Evolutionary conservation across 2,329 filamentous ascomycete genomes (phyloP).

Genomic region (Aspergillus calidoustus): DNA sequence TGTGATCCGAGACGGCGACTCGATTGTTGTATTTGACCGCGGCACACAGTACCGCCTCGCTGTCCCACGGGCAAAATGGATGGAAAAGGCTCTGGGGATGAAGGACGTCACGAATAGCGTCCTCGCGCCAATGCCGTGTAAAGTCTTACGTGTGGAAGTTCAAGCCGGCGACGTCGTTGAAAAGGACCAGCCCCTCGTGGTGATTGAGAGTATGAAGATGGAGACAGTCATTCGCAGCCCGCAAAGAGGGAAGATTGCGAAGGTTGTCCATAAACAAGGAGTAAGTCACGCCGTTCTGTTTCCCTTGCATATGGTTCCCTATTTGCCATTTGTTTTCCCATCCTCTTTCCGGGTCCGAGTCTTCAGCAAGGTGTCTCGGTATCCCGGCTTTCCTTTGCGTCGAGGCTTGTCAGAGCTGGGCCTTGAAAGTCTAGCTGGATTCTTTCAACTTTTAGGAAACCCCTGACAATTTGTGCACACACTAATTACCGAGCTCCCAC

Average conservation of each 20-base stretch:
- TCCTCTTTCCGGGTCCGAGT: background rate
- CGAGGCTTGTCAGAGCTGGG: background rate
- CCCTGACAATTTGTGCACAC: slow-evolving; percentile 12
- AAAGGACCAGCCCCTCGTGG: slow-evolving; percentile 85
- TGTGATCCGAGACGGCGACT: slow-evolving; percentile 60
- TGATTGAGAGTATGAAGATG: slow-evolving; percentile 93
- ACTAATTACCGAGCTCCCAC: slow-evolving; percentile 19
- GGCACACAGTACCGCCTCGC: slow-evolving; percentile 62
- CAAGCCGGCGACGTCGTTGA: slow-evolving; percentile 78
- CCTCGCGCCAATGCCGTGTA: slow-evolving; percentile 94
- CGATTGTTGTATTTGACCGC: slow-evolving; percentile 76
- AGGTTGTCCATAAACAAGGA: slow-evolving; percentile 74
- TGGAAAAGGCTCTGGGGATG: slow-evolving; percentile 81
- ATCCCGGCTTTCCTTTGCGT: background rate
- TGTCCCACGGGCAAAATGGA: slow-evolving; percentile 71
- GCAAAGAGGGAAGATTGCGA: slow-evolving; percentile 72
- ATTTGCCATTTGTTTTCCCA: slow-evolving; percentile 15
- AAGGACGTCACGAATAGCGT: slow-evolving; percentile 83
- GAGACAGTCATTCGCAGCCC: slow-evolving; percentile 81
- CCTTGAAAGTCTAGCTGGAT: slow-evolving; percentile 6
- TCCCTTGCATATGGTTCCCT: background rate
- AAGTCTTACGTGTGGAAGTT: slow-evolving; percentile 89
- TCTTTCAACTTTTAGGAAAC: background rate
- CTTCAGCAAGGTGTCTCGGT: background rate
- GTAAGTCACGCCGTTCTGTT: slow-evolving; percentile 54